phyloP scores from a whole-genome alignment of 371 early-diverging fungal genomes.

The Apophysomyces ossiformis region DNA sequence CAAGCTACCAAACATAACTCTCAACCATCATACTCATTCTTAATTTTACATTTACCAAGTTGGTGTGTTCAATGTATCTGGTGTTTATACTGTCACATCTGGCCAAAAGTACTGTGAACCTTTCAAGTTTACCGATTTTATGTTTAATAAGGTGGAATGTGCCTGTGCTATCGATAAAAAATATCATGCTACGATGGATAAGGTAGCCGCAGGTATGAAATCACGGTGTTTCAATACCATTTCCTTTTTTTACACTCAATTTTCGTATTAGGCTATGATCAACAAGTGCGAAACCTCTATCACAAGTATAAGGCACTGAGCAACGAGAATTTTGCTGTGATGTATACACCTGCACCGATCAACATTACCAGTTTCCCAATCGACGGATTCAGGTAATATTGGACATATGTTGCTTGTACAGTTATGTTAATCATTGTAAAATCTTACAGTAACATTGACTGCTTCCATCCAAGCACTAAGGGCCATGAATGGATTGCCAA shows the following conservation, averaged over 20 bases:
- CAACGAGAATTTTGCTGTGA: conserved; percentile 26
- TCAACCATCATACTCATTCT: no score
- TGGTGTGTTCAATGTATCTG: conserved; percentile 22
- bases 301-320: conserved; percentile 28
- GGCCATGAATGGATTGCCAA: conserved; percentile 20
- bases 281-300: conserved; percentile 16
- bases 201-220: conserved; percentile 1
- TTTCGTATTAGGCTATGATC: background rate
- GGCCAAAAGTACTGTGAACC: conserved; percentile 23
- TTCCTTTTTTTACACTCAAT: background rate
- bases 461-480: conserved; percentile 20
- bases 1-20: background rate
- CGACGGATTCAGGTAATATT: conserved; percentile 28
- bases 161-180: conserved; percentile 14
- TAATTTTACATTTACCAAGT: background rate
- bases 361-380: conserved; percentile 33
- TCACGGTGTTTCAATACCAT: background rate
- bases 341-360: conserved; percentile 27
- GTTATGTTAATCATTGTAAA: background rate
- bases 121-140: background rate
- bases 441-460: conserved; percentile 21
- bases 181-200: conserved; percentile 7
- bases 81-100: conserved; percentile 14
- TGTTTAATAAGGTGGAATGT: conserved; percentile 18
- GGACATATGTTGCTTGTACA: background rate